Percentiles rank a stretch among this genome's conserved stretches.
These are phyloP conservation scores for Bacidia rubella DNA, from an alignment of 495 filamentous ascomycete genomes.

Conservation along the genomic window DNA sequence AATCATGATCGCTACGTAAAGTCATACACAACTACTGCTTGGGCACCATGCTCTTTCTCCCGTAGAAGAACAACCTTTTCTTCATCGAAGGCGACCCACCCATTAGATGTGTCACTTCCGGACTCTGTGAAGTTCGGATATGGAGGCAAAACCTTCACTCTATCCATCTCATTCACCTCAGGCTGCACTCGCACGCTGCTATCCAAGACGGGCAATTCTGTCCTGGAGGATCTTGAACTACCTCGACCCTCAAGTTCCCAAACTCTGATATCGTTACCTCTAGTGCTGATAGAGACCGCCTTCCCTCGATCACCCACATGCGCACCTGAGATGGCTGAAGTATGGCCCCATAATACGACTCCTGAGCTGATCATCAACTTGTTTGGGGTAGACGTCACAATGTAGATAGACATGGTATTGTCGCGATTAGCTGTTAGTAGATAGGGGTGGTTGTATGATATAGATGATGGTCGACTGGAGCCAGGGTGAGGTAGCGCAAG, in stretches of 20 bases:
- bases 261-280: slow-evolving; percentile 75
- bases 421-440: slow-evolving; percentile 78
- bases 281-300: slow-evolving; percentile 72
- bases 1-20: slow-evolving; percentile 53
- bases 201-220: slow-evolving; percentile 27
- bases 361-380: slow-evolving; percentile 59
- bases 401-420: slow-evolving; percentile 80
- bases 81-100: slow-evolving; percentile 86
- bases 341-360: slow-evolving; percentile 83
- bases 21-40: slow-evolving; percentile 79
- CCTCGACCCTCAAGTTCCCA: slow-evolving; percentile 84
- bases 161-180: slow-evolving; percentile 9
- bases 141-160: background rate
- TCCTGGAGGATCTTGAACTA: slow-evolving; percentile 30
- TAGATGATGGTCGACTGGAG: slow-evolving; percentile 45
- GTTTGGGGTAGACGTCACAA: slow-evolving; percentile 60
- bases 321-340: slow-evolving; percentile 74
- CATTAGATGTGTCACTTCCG: slow-evolving; percentile 24
- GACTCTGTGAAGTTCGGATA: slow-evolving; percentile 11
- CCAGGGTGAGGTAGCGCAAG: background rate
- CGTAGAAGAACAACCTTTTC: slow-evolving; percentile 80
- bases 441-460: slow-evolving; percentile 87
- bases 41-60: slow-evolving; percentile 49
- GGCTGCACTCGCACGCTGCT: slow-evolving; percentile 43
- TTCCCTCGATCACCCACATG: slow-evolving; percentile 80